These are phyloP conservation scores for Jacaranda mimosifolia DNA, from an alignment of 257 asterid genomes.

Conservation along the genomic window DNA sequence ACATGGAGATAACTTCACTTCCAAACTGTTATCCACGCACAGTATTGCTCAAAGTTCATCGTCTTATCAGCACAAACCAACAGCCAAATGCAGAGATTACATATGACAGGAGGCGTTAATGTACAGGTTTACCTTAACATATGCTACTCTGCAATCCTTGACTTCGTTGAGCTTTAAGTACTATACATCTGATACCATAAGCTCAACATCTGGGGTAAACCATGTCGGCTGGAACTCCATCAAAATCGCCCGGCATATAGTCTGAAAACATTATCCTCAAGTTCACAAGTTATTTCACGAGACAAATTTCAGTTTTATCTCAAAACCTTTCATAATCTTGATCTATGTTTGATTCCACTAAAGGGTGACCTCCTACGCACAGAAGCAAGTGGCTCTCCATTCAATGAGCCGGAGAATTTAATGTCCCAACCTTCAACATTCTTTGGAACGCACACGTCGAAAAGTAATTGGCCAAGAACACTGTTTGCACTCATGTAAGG, in stretches of 20 bases:
- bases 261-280: constrained; percentile 5
- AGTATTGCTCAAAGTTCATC: constrained; percentile 13
- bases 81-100: constrained; percentile 15
- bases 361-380: constrained; percentile 61
- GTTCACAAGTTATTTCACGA: not conserved
- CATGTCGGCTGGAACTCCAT: constrained; percentile 16
- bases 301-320: constrained; percentile 2
- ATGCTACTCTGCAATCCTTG: not conserved
- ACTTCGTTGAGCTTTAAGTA: not conserved
- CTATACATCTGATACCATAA: constrained; percentile 20
- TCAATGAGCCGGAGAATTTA: constrained; percentile 73
- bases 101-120: not conserved
- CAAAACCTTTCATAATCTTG: constrained; percentile 62
- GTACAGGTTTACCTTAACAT: constrained; percentile 32
- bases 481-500: constrained; percentile 72
- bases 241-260: not conserved
- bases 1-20: not conserved
- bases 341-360: constrained; percentile 60
- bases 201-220: constrained; percentile 12
- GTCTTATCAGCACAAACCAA: constrained; percentile 16
- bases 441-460: constrained; percentile 89
- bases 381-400: constrained; percentile 73
- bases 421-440: constrained; percentile 93
- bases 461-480: constrained; percentile 82
- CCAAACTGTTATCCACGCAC: constrained; percentile 14